Conservation (phyloP, 75 land plant genomes). For the Selaginella tamariscina region DNA sequence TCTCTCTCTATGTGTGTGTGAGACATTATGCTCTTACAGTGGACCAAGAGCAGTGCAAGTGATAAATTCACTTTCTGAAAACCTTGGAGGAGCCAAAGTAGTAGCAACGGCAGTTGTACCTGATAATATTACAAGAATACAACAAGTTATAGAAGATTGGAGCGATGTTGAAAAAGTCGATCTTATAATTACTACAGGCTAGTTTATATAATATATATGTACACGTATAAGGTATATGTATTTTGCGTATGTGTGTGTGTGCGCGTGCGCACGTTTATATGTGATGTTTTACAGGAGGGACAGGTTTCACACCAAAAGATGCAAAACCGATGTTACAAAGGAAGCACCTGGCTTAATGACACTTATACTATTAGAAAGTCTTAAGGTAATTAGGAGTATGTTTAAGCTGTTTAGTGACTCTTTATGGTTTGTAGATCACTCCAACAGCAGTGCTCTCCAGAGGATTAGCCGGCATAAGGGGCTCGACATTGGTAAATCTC, state of each 20-base stretch:
- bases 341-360: conserved; percentile 78
- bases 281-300: conserved; percentile 94
- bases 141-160: conserved; percentile 47
- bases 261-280: too few relatives aligned
- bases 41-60: conserved; percentile 92
- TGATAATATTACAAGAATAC: conserved; percentile 54
- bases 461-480: conserved; percentile 80
- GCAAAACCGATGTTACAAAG: conserved; percentile 88
- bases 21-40: conserved; percentile 22
- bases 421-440: conserved; percentile 45
- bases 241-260: too few relatives aligned
- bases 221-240: background rate
- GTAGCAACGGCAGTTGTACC: conserved; percentile 71
- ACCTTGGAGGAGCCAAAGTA: conserved; percentile 67
- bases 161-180: conserved; percentile 59
- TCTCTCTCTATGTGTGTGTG: conserved; percentile 4
- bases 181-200: conserved; percentile 83
- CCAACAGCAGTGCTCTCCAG: conserved; percentile 92
- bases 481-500: conserved; percentile 92
- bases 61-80: conserved; percentile 61
- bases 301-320: conserved; percentile 87
- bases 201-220: background rate
- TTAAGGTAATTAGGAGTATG: conserved; percentile 43
- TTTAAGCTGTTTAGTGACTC: background rate
- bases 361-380: conserved; percentile 85